Base-by-base conservation (phyloP, 179 eudicot genomes). In the Corrigiola litoralis region DNA sequence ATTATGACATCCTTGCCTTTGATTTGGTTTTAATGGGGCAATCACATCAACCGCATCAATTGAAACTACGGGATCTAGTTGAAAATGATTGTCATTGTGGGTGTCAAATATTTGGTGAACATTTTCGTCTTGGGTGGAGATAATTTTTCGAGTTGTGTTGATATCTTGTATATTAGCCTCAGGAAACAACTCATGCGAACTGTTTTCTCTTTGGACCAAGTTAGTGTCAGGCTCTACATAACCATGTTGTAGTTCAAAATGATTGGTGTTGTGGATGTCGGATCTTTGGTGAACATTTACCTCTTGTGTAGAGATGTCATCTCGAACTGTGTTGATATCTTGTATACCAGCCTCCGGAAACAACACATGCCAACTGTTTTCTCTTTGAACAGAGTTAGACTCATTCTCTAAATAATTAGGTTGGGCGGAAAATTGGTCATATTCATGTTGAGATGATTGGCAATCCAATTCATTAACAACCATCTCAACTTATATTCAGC, bases 121-220 rank as follows among this genome's bases (percentile, higher is more conserved):
- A 3, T 38, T 16, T 38, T 38, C 44, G 10, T 38, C 14, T 9
- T 38, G 13, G 14, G 13, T 38, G 2, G 44, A 16, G 12, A 38
- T 2, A 2, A 0, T 9, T 2, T 38, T 16, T 9, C 44, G 14
- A 38, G 2, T 38, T 38, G 44, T 20, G 32, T 17, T 54, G 56
- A 31, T 48, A 45, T 55, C 17, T 18, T 50, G 37, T 52, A n/a
- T 46, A 31, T 23, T 17, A 18, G 34, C 63, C 31, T 62, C 73
- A 9, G 73, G 77, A 42, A 44, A 68, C 61, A 67, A 60, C 18
- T 47, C 7, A 9, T 45, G 64, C 73, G 69, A 73, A 56, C 27
- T 8, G 18, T 25, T 32, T 25, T 4, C 67, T 11, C 47, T 32
- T 44, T 32, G 25, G 1, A 4, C 33, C 27, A 29, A 7, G 20